Conservation (phyloP, 2,329 filamentous ascomycete species). For the Madurella fahalii region DNA sequence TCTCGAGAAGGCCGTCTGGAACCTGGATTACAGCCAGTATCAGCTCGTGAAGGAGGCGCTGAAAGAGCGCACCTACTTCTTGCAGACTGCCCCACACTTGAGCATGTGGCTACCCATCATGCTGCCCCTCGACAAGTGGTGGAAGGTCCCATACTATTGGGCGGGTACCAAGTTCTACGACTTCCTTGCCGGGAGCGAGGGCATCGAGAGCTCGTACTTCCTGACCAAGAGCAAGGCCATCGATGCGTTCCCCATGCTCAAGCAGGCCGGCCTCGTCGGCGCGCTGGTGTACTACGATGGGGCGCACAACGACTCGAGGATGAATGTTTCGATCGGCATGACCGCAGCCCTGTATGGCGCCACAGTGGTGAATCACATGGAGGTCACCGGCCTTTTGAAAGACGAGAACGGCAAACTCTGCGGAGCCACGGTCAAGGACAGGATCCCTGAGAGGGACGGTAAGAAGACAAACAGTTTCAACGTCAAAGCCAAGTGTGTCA, state of each 20-base stretch:
- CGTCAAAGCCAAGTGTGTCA: conserved; percentile 74
- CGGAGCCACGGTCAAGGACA: conserved; percentile 64
- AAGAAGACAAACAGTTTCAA: conserved; percentile 54
- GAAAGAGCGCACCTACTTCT: conserved; percentile 76
- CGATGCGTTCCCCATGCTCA: conserved; percentile 74
- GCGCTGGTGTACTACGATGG: conserved; percentile 84
- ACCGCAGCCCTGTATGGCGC: conserved; percentile 76
- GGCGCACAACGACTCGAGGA: conserved; percentile 81
- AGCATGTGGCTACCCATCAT: conserved; percentile 79
- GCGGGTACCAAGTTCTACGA: conserved; percentile 73
- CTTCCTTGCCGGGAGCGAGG: conserved; percentile 73
- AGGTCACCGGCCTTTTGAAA: conserved; percentile 71
- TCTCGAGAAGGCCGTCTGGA: conserved; percentile 81
- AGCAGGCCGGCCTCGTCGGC: conserved; percentile 67
- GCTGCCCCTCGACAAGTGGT: conserved; percentile 77
- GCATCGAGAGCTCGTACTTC: conserved; percentile 80
- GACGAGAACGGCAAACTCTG: conserved; percentile 64
- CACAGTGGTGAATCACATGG: conserved; percentile 75
- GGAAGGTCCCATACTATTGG: conserved; percentile 74
- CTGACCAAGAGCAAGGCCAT: conserved; percentile 72
- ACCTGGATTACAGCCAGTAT: conserved; percentile 80
- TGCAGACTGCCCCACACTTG: conserved; percentile 78
- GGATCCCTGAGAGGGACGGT: conserved; percentile 54
- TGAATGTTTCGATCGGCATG: conserved; percentile 80
- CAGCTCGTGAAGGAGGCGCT: conserved; percentile 76